Evolutionary conservation across 1,139 yeast genomes (phyloP).

Genomic region (Yamadazyma diospyri): DNA sequence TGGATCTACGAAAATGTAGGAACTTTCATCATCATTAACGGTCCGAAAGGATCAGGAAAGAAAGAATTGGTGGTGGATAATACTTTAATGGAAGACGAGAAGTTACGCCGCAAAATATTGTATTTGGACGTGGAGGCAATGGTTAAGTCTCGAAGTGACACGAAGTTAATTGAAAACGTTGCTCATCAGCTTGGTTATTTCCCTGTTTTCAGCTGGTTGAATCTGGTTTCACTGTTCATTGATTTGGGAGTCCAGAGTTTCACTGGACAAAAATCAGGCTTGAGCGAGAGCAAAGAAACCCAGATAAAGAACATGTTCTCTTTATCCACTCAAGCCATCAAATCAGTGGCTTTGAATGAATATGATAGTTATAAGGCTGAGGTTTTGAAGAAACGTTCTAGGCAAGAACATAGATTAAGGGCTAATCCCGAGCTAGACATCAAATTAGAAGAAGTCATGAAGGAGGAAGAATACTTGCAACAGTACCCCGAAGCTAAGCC

Average conservation of each 20-base stretch:
- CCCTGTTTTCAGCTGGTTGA: constrained; percentile 93
- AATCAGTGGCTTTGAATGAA: constrained; percentile 55
- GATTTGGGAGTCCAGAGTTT: constrained; percentile 87
- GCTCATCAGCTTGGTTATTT: constrained; percentile 83
- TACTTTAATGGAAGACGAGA: constrained; percentile 48
- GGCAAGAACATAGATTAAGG: constrained; percentile 14
- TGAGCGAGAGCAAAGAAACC: constrained; percentile 79
- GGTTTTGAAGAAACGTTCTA: constrained; percentile 14
- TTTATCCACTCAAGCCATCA: constrained; percentile 68
- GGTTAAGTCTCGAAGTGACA: constrained; percentile 70
- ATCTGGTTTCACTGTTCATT: constrained; percentile 69
- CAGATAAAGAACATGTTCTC: constrained; percentile 81
- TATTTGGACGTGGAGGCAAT: constrained; percentile 77
- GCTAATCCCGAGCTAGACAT: constrained; percentile 12
- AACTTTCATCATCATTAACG: constrained; percentile 83
- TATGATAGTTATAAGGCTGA: constrained; percentile 30
- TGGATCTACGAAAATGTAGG: constrained; percentile 81
- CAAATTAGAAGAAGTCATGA: constrained; percentile 29
- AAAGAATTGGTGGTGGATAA: constrained; percentile 72
- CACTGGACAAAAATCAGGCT: constrained; percentile 92
- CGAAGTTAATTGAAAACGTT: constrained; percentile 60
- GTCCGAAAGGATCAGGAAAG: constrained; percentile 95
- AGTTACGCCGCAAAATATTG: constrained; percentile 52
- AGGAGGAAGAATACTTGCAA: constrained; percentile 80
- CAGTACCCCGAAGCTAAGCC: constrained; percentile 88